Percentiles rank a stretch among this genome's conserved stretches.
phyloP scores from a whole-genome alignment of 345 rosid species.

The Noccaea caerulescens region DNA sequence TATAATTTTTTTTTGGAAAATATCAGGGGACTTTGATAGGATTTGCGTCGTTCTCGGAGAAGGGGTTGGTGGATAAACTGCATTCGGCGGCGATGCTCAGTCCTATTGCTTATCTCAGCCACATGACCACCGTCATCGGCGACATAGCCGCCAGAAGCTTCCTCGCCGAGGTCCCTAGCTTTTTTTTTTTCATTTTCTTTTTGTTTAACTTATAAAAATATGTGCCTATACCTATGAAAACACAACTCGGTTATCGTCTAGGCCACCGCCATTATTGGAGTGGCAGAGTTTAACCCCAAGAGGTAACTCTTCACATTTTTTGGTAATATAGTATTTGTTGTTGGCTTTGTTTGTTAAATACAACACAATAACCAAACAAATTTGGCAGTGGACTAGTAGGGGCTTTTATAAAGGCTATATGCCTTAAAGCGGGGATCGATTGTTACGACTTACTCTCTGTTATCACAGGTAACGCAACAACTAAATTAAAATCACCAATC shows the following conservation, averaged over 20 bases:
- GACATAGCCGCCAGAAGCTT: constrained; percentile 65
- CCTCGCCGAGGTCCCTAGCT: constrained; percentile 69
- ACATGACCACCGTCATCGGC: constrained; percentile 77
- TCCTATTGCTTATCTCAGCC: constrained; percentile 90
- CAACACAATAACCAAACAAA: neutral
- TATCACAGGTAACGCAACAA: constrained; percentile 60
- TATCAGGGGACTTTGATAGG: constrained; percentile 81
- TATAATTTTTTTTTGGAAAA: neutral
- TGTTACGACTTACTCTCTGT: constrained; percentile 74
- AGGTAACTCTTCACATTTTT: constrained; percentile 49
- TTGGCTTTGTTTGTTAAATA: neutral
- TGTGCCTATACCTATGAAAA: neutral
- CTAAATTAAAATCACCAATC: neutral
- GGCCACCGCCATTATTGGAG: constrained; percentile 58
- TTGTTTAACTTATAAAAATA: neutral
- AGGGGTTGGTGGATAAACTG: constrained; percentile 59
- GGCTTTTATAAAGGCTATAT: constrained; percentile 52
- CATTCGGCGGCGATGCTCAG: constrained; percentile 77
- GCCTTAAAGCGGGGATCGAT: constrained; percentile 65
- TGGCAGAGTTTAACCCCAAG: constrained; percentile 83
- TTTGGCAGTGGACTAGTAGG: constrained; percentile 56
- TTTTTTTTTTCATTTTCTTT: neutral
- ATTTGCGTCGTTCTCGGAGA: constrained; percentile 79
- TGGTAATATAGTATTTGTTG: neutral
- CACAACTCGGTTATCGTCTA: constrained; percentile 35